These are phyloP conservation scores for Stephania cephalantha DNA, from an alignment of 164 flowering plant genomes.

Conservation along the genomic window DNA sequence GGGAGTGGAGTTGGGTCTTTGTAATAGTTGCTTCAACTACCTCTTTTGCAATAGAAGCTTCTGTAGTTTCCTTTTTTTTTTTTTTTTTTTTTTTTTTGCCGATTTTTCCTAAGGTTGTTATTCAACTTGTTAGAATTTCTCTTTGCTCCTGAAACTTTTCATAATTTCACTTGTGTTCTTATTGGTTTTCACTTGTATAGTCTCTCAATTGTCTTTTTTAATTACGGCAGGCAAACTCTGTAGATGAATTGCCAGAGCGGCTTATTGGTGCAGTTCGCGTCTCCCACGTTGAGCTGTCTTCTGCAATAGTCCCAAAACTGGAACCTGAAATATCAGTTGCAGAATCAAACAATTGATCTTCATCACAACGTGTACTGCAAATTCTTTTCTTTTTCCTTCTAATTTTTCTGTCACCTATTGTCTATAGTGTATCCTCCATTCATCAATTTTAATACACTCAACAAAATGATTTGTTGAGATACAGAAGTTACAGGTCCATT, in stretches of 20 bases:
- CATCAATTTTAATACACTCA: neutral
- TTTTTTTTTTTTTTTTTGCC: neutral
- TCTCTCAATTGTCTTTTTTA: neutral
- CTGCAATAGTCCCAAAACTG: conserved; percentile 77
- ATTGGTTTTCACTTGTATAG: neutral
- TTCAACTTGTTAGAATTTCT: neutral
- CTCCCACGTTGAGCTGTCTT: conserved; percentile 74
- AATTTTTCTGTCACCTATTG: conserved; percentile 3
- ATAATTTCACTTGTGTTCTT: neutral
- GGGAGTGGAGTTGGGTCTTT: neutral
- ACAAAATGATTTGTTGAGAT: conserved; percentile 6
- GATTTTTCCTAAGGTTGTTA: neutral
- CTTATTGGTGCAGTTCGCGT: conserved; percentile 90
- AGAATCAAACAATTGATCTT: conserved; percentile 17
- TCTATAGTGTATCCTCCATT: conserved; percentile 9
- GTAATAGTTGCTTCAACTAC: neutral
- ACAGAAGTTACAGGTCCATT: neutral
- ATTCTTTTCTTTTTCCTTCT: neutral
- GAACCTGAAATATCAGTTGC: conserved; percentile 35
- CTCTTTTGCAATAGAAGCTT: neutral
- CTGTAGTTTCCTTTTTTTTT: too few relatives aligned
- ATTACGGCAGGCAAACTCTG: conserved; percentile 57
- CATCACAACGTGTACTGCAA: neutral
- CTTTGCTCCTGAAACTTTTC: neutral
- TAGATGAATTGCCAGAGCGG: conserved; percentile 87